These are phyloP conservation scores for Beauveria sp. DNA, from an alignment of 2,329 filamentous ascomycete species.

Conservation along the genomic window DNA sequence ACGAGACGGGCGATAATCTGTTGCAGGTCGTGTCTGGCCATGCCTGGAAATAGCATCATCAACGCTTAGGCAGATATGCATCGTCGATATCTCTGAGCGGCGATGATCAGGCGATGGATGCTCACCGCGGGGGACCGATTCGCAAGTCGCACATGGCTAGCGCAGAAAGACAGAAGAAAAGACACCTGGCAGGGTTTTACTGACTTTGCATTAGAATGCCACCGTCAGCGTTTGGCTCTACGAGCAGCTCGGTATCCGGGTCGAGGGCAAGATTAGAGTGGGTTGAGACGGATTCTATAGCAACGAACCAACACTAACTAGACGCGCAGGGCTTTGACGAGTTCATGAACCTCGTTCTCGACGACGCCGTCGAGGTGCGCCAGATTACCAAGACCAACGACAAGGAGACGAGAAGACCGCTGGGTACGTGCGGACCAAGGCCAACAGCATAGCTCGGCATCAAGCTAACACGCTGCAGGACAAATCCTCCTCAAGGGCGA, in stretches of 20 bases:
- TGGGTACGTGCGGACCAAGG: slow-evolving; percentile 51
- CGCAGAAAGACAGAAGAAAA: neutral
- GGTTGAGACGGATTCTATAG: slow-evolving; percentile 23
- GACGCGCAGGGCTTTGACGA: slow-evolving; percentile 86
- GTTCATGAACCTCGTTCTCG: slow-evolving; percentile 97
- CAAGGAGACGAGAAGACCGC: slow-evolving; percentile 66
- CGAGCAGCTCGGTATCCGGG: slow-evolving; percentile 87
- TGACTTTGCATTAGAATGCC: slow-evolving; percentile 48
- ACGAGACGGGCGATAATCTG: neutral
- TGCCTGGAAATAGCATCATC: neutral
- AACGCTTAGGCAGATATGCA: neutral
- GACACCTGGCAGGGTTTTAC: neutral
- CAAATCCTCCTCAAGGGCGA: slow-evolving; percentile 84
- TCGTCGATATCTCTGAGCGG: neutral
- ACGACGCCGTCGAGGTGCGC: slow-evolving; percentile 90
- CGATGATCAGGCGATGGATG: neutral
- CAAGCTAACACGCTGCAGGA: slow-evolving; percentile 37
- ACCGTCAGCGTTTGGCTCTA: slow-evolving; percentile 95
- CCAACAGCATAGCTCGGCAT: neutral
- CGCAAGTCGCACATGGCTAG: neutral
- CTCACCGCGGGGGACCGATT: neutral
- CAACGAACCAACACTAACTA: slow-evolving; percentile 56
- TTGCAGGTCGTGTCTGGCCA: neutral
- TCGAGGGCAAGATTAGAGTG: slow-evolving; percentile 94
- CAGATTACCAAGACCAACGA: slow-evolving; percentile 70